These are phyloP conservation scores for Davidsoniella eucalypti DNA, from an alignment of 2,329 filamentous ascomycete species.

Conservation along the genomic window DNA sequence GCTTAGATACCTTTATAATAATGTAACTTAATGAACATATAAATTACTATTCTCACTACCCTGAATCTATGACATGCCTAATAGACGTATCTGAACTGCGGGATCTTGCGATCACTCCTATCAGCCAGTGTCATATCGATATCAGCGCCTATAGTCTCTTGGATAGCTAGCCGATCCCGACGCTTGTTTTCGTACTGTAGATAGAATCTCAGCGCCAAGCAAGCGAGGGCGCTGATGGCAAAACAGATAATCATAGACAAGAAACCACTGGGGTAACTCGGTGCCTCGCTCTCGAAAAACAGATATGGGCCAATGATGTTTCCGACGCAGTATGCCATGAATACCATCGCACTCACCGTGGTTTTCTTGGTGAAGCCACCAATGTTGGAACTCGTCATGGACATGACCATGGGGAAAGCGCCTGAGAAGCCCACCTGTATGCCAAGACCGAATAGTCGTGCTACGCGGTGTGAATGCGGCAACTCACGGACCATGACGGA, in stretches of 20 bases:
- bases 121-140: constrained; percentile 21
- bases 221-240: constrained; percentile 26
- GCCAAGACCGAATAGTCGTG: constrained; percentile 18
- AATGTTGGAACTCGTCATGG: constrained; percentile 40
- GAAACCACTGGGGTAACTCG: constrained; percentile 45
- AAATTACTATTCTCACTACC: background rate
- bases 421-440: constrained; percentile 40
- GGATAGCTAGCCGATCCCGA: constrained; percentile 24
- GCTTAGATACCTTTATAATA: background rate
- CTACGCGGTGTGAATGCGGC: constrained; percentile 14
- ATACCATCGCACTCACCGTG: constrained; percentile 39
- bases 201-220: constrained; percentile 31
- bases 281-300: constrained; percentile 39
- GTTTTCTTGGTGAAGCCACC: constrained; percentile 48
- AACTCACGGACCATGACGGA: constrained; percentile 17
- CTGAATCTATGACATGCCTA: constrained; percentile 11
- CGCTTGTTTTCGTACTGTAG: constrained; percentile 34
- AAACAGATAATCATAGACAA: constrained; percentile 45
- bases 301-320: constrained; percentile 46
- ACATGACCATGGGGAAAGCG: constrained; percentile 29
- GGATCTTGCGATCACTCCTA: constrained; percentile 38
- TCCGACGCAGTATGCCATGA: constrained; percentile 42
- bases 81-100: constrained; percentile 35
- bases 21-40: no score
- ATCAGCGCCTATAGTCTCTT: background rate